These are phyloP conservation scores for Calonectria hongkongensis DNA, from an alignment of 2,329 filamentous ascomycete species.

Conservation along the genomic window DNA sequence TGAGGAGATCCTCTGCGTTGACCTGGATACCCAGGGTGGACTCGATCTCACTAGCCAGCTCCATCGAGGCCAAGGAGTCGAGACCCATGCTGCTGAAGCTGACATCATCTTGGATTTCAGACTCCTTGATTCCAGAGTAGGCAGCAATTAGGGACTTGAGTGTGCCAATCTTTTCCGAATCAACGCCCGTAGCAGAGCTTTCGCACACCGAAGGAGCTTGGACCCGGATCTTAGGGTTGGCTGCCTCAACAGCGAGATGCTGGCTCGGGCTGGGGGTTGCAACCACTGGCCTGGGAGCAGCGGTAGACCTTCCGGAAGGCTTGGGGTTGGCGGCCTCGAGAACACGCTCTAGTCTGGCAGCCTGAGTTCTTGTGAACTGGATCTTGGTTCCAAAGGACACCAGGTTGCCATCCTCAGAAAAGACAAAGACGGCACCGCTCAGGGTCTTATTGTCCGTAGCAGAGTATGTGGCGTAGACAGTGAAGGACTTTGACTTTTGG, in stretches of 20 bases:
- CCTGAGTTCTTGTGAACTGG: constrained; percentile 42
- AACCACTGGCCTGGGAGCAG: not conserved
- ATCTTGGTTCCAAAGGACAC: constrained; percentile 42
- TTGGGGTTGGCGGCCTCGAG: constrained; percentile 40
- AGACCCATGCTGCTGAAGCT: constrained; percentile 44
- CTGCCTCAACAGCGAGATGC: not conserved
- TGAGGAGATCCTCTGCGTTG: constrained; percentile 40
- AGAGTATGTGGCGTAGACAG: constrained; percentile 46
- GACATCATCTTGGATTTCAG: constrained; percentile 42
- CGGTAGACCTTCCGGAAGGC: not conserved
- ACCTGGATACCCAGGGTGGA: constrained; percentile 40
- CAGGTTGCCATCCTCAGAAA: constrained; percentile 37
- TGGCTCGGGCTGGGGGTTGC: not conserved
- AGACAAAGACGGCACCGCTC: constrained; percentile 45
- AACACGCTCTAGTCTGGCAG: constrained; percentile 43
- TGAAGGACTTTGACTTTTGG: constrained; percentile 37
- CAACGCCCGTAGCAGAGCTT: not conserved
- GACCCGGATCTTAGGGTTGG: constrained; percentile 12
- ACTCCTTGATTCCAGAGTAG: constrained; percentile 43
- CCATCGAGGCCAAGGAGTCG: constrained; percentile 47
- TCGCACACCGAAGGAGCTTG: constrained; percentile 5
- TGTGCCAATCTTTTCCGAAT: constrained; percentile 11
- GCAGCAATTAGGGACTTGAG: constrained; percentile 38
- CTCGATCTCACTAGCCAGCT: constrained; percentile 45
- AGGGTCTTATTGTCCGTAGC: constrained; percentile 38